Conservation (phyloP, 441 rosid genomes). For the Croton setiger region DNA sequence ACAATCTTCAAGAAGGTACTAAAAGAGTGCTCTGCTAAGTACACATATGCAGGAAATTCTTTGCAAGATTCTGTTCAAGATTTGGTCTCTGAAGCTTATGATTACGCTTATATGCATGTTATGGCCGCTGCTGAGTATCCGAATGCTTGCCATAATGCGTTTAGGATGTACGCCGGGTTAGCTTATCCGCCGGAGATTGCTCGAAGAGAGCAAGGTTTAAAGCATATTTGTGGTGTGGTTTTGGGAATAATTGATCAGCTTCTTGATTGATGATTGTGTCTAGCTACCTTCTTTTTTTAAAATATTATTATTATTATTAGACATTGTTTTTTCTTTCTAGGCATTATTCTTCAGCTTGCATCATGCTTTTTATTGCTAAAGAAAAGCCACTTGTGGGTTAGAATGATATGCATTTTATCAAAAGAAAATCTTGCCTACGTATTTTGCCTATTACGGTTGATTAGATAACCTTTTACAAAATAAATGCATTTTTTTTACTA, state of each 20-base stretch:
- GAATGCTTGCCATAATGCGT: slow-evolving; percentile 57
- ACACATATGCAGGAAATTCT: slow-evolving; percentile 53
- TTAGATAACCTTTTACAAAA: too few species aligned
- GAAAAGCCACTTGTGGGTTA: background rate
- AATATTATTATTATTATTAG: background rate
- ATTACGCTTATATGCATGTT: slow-evolving; percentile 63
- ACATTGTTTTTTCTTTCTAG: background rate
- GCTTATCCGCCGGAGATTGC: slow-evolving; percentile 62
- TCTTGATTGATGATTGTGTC: slow-evolving; percentile 30
- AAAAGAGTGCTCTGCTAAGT: slow-evolving; percentile 65
- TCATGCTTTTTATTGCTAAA: background rate
- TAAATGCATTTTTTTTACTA: too few species aligned
- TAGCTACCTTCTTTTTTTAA: background rate
- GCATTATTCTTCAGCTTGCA: background rate
- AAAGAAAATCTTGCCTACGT: too few species aligned
- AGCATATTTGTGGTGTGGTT: slow-evolving; percentile 64
- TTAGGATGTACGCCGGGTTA: slow-evolving; percentile 40
- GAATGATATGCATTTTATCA: too few species aligned
- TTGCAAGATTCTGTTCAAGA: slow-evolving; percentile 46
- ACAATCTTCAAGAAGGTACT: slow-evolving; percentile 37
- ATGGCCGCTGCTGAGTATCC: slow-evolving; percentile 78
- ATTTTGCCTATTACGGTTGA: too few species aligned
- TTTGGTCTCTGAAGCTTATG: slow-evolving; percentile 50
- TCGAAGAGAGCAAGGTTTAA: slow-evolving; percentile 53
- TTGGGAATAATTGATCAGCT: slow-evolving; percentile 53